These are phyloP conservation scores for Parmelia sp. DNA, from an alignment of 495 filamentous ascomycete genomes.

Conservation along the genomic window DNA sequence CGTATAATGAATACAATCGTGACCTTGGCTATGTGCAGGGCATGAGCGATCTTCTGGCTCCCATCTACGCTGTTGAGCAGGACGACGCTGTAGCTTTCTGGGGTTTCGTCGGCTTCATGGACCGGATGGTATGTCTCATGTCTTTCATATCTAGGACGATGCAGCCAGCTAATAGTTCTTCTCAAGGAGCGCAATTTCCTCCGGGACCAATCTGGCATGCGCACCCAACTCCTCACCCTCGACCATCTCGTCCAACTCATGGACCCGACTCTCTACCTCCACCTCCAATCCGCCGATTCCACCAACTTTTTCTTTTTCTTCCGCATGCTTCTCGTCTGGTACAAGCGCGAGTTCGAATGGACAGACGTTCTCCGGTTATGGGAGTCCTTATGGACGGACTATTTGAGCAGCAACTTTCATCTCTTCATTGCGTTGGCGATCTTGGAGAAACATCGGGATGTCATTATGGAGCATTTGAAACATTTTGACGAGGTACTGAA, in stretches of 20 bases:
- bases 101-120: slow-evolving; percentile 94
- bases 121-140: slow-evolving; percentile 62
- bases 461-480: slow-evolving; percentile 91
- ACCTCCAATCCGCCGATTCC: slow-evolving; percentile 80
- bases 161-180: slow-evolving; percentile 4
- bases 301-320: slow-evolving; percentile 99
- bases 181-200: slow-evolving; percentile 91
- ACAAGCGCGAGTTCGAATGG: slow-evolving; percentile 94
- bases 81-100: slow-evolving; percentile 96
- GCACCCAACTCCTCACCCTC: slow-evolving; percentile 77
- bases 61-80: slow-evolving; percentile 93
- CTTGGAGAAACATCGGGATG: slow-evolving; percentile 86
- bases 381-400: slow-evolving; percentile 95
- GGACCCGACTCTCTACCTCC: slow-evolving; percentile 88
- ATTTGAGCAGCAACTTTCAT: slow-evolving; percentile 79
- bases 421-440: slow-evolving; percentile 91
- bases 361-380: slow-evolving; percentile 77
- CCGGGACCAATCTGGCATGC: slow-evolving; percentile 92
- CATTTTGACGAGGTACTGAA: slow-evolving; percentile 97
- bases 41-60: slow-evolving; percentile 94
- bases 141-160: background rate
- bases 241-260: slow-evolving; percentile 94
- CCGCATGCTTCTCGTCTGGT: slow-evolving; percentile 97
- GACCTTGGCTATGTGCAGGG: slow-evolving; percentile 95
- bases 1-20: slow-evolving; percentile 94